These are phyloP conservation scores for Xerocomellus chrysenteron DNA, from an alignment of 768 basidiomycete genomes.

Conservation along the genomic window DNA sequence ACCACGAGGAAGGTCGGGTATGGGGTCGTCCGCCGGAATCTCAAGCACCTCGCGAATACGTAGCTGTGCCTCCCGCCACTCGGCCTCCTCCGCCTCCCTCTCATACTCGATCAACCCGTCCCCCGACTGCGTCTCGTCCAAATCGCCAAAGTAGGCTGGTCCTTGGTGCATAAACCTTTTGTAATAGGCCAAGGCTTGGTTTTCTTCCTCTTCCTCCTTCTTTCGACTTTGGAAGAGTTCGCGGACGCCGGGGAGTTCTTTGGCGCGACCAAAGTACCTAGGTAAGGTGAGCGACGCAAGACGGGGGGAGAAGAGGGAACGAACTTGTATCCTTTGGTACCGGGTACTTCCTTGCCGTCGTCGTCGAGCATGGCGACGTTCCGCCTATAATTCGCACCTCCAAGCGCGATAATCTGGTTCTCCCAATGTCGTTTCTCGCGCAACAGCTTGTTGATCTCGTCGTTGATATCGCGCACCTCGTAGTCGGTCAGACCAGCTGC, in stretches of 20 bases:
- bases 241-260: constrained; percentile 91
- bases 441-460: constrained; percentile 95
- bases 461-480: constrained; percentile 93
- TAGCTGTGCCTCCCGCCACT: constrained; percentile 62
- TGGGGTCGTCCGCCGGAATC: constrained; percentile 49
- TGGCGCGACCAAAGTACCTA: constrained; percentile 96
- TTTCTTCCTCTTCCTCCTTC: constrained; percentile 88
- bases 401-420: constrained; percentile 93
- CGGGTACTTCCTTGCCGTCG: constrained; percentile 94
- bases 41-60: constrained; percentile 55
- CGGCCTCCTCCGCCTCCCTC: constrained; percentile 66
- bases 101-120: constrained; percentile 72
- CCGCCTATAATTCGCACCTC: constrained; percentile 93
- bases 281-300: not conserved
- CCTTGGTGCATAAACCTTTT: constrained; percentile 89
- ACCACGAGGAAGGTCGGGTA: constrained; percentile 49
- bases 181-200: constrained; percentile 68
- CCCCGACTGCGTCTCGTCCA: constrained; percentile 65
- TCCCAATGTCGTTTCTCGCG: constrained; percentile 98
- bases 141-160: constrained; percentile 87
- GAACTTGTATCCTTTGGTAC: constrained; percentile 96
- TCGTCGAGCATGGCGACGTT: constrained; percentile 94
- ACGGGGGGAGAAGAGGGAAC: constrained; percentile 20
- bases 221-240: constrained; percentile 91
- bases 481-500: constrained; percentile 91